Evolutionary conservation across 306 rosid genomes (phyloP).

Genomic region (Mimosa bimucronata): DNA sequence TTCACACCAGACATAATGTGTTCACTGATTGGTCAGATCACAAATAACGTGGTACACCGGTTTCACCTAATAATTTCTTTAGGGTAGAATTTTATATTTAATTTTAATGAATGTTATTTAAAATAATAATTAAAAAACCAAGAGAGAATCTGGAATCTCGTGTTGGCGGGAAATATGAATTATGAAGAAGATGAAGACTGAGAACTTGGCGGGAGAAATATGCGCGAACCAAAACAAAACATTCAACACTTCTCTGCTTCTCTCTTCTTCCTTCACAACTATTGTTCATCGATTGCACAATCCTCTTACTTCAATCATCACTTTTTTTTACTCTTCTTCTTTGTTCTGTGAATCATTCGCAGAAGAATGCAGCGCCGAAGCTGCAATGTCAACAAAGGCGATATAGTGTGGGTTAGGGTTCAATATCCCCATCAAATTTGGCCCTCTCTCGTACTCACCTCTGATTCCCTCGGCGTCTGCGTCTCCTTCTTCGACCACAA

Average conservation of each 20-base stretch:
- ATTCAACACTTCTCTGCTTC: background rate
- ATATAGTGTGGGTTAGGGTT: conserved; percentile 45
- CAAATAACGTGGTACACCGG: too few species aligned
- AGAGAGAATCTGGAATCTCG: too few species aligned
- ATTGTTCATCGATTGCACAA: background rate
- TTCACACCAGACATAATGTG: too few species aligned
- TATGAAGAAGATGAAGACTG: too few species aligned
- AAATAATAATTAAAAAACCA: too few species aligned
- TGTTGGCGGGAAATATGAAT: too few species aligned
- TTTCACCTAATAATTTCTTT: too few species aligned
- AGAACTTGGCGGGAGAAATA: background rate
- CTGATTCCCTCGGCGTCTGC: conserved; percentile 30
- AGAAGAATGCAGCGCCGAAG: background rate
- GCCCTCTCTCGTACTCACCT: conserved; percentile 38
- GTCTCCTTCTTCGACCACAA: conserved; percentile 41
- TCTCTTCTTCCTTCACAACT: background rate
- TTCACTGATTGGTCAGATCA: too few species aligned
- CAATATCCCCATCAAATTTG: conserved; percentile 29
- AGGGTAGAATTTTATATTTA: too few species aligned
- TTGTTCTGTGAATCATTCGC: background rate
- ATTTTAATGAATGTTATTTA: too few species aligned
- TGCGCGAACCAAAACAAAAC: too few species aligned
- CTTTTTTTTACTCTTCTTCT: background rate
- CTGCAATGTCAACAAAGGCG: conserved; percentile 22
- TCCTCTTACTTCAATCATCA: background rate